Evolutionary conservation across 2,329 filamentous ascomycete genomes (phyloP), one percentile per base, ranked within the genome.

Genomic region (Metarhizium robertsii): DNA sequence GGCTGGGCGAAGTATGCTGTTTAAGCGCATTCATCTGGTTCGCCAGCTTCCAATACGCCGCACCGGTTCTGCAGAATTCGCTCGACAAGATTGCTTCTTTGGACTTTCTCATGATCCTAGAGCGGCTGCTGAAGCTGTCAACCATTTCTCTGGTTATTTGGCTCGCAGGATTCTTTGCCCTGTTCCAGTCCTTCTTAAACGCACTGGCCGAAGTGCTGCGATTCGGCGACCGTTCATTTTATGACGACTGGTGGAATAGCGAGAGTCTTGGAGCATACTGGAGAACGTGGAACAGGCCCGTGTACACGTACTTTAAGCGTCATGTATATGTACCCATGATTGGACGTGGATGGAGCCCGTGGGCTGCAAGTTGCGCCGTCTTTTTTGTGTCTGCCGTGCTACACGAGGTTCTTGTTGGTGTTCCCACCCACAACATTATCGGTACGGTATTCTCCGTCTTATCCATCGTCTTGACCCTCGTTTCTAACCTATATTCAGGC

Each of bases 221-320:
- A 47, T 99, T 99, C 65, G 94, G 87, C 18, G 94, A 99, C 69
- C 83, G 94, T 34, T 88, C 92, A 53, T 99, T 99, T 70, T 99
- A 99, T 70, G 87, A 89, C 42, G 91, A 96, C 66, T 99, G 94
- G 94, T 99, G 94, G 94, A 99, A 99, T 67, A 90, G 86, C 60
- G 85, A 86, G 54, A 91, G 86, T 61, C 77, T 97, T 6, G 89
- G 92, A 38, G 81, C 80, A 4, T 99, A 99, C 75, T 96, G 92
- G 92, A 85, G 92, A 25, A 88, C 87, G 1, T 99, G 94, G 94
- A 99, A 99, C 74, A 95, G 95, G 69, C 94, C 94, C 1, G 92
- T 99, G 6, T 95, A 95, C 66, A 86, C 91, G 57, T 99, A 96
- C 71, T 97, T 99, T 85, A 92, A 90, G 65, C 80, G 94, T 42